Base-by-base conservation (phyloP, 768 basidiomycete species). In the Sporobolomyces pararoseus region DNA sequence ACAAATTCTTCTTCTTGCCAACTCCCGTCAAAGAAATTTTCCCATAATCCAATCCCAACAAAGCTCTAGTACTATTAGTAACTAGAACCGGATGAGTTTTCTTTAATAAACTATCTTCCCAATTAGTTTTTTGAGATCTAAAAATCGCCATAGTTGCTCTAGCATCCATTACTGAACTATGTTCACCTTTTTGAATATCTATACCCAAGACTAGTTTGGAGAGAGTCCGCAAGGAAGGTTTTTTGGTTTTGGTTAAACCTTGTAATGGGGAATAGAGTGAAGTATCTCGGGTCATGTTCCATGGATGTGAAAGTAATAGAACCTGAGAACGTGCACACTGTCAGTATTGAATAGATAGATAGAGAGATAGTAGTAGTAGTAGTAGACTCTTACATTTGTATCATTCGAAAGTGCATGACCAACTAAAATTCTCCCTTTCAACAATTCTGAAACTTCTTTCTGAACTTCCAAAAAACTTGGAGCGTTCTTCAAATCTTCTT, bases 71-170 rank as follows among this genome's bases (percentile, higher is more conserved):
- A 37, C 66, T 55, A 3, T 61, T 64, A 37, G 75, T 78, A n/a
- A 77, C 62, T 47, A 69, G 71, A 63, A 66, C 78, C 13, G 77
- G 78, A 57, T 77, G 77, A 17, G 77, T 77, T 25, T 74, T 67
- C 23, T 70, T 75, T 25, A 77, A 71, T 27, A 81, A 78, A 7
- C 80, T 78, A n/a, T 83, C 82, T 73, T 98, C 94, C 91, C 91
- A 98, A 54, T 85, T 83, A 60, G 86, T 86, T 74, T 89, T 87
- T 79, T 93, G 84, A 23, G 94, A 77, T 10, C 92, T 84, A 78
- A 89, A 97, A 46, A 97, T 82, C 0, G 91, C 94, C 91, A 99
- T 96, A 0, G 93, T 90, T 0, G 94, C 95, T 60, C 94, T 84
- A 1, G 94, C 92, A 78, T 98, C 94, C 23, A 86, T 89, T 7